Conservation (phyloP, 139 green algal species). For the Coelastrella sp. region DNA sequence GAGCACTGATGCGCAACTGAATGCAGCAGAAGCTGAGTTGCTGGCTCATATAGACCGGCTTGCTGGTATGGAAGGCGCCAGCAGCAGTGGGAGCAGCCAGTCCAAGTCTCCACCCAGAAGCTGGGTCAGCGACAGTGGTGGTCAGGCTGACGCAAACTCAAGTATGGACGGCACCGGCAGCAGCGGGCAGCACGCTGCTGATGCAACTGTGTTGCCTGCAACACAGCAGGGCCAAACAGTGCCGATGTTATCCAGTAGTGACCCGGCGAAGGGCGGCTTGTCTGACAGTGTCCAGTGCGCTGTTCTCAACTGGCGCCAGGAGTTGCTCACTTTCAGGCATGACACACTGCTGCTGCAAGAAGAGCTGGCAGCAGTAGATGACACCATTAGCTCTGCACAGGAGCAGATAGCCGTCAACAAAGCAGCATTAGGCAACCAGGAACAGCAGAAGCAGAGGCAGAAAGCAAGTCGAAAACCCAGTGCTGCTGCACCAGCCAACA, state of each 20-base stretch:
- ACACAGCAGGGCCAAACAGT: neutral
- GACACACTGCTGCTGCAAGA: neutral
- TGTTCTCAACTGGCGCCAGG: conserved; percentile 22
- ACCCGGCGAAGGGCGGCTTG: neutral
- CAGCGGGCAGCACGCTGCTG: too few relatives aligned
- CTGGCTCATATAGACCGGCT: neutral
- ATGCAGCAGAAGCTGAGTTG: neutral
- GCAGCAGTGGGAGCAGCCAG: conserved; percentile 13
- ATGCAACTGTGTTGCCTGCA: neutral
- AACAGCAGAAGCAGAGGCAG: neutral
- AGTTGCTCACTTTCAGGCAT: conserved; percentile 10
- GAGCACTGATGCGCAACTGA: neutral
- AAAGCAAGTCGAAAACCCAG: neutral
- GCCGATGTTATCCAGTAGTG: neutral
- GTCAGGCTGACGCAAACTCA: too few relatives aligned
- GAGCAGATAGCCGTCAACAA: conserved; percentile 19
- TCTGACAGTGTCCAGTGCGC: neutral
- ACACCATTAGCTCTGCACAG: neutral
- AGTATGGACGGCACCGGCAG: too few relatives aligned
- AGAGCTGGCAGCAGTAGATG: neutral
- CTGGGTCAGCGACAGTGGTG: too few relatives aligned
- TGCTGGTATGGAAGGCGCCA: conserved; percentile 13
- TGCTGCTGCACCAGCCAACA: too few relatives aligned
- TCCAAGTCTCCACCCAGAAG: too few relatives aligned
- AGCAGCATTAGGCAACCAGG: neutral